These are phyloP conservation scores for Echites panduratus DNA, from an alignment of 257 asterid genomes.

Conservation along the genomic window DNA sequence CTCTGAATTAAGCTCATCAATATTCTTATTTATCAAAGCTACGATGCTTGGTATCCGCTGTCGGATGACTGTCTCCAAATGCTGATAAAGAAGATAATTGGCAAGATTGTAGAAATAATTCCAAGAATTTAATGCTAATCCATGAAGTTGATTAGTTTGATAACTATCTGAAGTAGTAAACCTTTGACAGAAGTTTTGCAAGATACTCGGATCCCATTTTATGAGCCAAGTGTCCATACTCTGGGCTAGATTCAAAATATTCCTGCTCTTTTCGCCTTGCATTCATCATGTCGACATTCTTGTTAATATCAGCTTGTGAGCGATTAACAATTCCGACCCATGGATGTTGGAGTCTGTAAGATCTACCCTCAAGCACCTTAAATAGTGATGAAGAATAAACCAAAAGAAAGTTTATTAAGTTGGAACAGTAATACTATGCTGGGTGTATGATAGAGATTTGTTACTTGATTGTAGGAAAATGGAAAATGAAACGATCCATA, in stretches of 20 bases:
- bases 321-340: slow-evolving; percentile 99
- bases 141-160: slow-evolving; percentile 17
- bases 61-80: slow-evolving; percentile 86
- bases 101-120: not conserved
- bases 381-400: slow-evolving; percentile 5
- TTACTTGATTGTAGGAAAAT: slow-evolving; percentile 14
- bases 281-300: slow-evolving; percentile 73
- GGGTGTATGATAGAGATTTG: slow-evolving; percentile 15
- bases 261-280: slow-evolving; percentile 89
- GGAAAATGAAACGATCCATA: slow-evolving; percentile 32
- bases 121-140: not conserved
- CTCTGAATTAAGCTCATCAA: slow-evolving; percentile 94
- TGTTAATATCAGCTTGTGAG: slow-evolving; percentile 95
- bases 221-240: slow-evolving; percentile 82
- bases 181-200: slow-evolving; percentile 86
- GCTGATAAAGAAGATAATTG: slow-evolving; percentile 34
- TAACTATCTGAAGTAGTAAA: slow-evolving; percentile 17
- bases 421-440: not conserved
- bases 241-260: slow-evolving; percentile 91
- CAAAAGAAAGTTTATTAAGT: not conserved
- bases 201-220: slow-evolving; percentile 96
- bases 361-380: slow-evolving; percentile 92
- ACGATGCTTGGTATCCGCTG: slow-evolving; percentile 94
- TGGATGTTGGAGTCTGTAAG: slow-evolving; percentile 89
- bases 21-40: slow-evolving; percentile 79